Conservation (phyloP, 2,329 filamentous ascomycete genomes). For the Epichloe festucae region DNA sequence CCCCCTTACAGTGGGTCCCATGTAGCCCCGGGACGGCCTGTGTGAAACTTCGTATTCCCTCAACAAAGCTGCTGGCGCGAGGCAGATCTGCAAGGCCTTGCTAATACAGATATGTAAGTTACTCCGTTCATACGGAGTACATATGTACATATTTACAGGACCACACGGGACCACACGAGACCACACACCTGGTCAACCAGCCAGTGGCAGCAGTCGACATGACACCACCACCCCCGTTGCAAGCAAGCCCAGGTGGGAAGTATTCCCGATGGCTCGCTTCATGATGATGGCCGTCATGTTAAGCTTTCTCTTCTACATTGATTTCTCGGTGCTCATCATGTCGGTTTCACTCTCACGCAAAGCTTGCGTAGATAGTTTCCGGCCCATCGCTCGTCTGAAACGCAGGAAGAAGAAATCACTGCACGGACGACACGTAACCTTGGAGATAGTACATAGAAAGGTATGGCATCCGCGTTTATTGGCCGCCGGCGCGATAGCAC, state of each 20-base stretch:
- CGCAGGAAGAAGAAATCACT: not conserved
- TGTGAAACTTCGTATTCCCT: constrained; percentile 4
- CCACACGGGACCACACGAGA: not conserved
- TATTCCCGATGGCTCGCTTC: too few relatives aligned
- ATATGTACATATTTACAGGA: not conserved
- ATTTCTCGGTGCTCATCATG: too few relatives aligned
- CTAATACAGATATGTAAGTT: not conserved
- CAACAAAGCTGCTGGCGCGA: not conserved
- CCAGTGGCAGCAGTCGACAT: not conserved
- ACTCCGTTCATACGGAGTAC: too few relatives aligned
- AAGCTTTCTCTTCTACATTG: too few relatives aligned
- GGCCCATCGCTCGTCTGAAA: not conserved
- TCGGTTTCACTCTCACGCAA: too few relatives aligned
- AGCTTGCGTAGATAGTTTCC: not conserved
- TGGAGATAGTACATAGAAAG: not conserved
- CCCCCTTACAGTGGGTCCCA: too few relatives aligned
- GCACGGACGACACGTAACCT: not conserved
- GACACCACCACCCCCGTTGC: not conserved
- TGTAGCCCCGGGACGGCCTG: not conserved
- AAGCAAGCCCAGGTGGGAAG: too few relatives aligned
- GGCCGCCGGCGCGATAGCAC: not conserved
- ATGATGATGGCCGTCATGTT: too few relatives aligned
- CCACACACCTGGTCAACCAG: not conserved
- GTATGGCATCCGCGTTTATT: not conserved
- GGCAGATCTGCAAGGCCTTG: not conserved